Conservation (phyloP, 495 filamentous ascomycete species). For the Penicillium roqueforti region DNA sequence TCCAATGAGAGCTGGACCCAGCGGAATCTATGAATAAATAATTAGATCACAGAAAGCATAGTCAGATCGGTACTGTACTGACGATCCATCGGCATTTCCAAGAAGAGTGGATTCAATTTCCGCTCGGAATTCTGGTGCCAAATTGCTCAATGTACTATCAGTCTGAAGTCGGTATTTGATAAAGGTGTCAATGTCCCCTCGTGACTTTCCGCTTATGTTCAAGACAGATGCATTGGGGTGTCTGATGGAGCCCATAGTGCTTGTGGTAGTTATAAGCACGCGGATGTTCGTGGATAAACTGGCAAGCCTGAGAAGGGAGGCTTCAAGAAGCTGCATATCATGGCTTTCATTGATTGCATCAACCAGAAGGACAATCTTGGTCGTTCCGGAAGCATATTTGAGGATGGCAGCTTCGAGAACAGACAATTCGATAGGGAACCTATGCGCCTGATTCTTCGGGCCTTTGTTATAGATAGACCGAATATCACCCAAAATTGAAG, state of each 20-base stretch:
- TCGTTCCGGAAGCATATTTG: constrained; percentile 4
- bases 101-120: constrained; percentile 14
- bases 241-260: neutral
- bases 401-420: constrained; percentile 20
- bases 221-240: neutral
- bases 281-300: constrained; percentile 13
- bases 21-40: constrained; percentile 13
- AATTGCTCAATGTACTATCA: constrained; percentile 7
- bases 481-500: constrained; percentile 16
- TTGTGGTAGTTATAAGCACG: constrained; percentile 18
- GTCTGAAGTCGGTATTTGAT: constrained; percentile 14
- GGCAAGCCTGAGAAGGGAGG: constrained; percentile 13
- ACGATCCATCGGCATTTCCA: constrained; percentile 22
- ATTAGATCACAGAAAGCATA: neutral
- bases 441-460: constrained; percentile 15
- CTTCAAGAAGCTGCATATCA: constrained; percentile 11
- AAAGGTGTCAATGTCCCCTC: constrained; percentile 15
- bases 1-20: constrained; percentile 27
- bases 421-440: constrained; percentile 12
- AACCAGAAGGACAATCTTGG: constrained; percentile 11
- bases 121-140: constrained; percentile 10
- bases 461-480: constrained; percentile 11
- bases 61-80: neutral
- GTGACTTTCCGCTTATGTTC: constrained; percentile 14
- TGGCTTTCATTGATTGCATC: constrained; percentile 23